Percentiles rank a stretch among this genome's conserved stretches.
Conservation (phyloP, 2,329 filamentous ascomycete species). For the Magnaporthales sp. region DNA sequence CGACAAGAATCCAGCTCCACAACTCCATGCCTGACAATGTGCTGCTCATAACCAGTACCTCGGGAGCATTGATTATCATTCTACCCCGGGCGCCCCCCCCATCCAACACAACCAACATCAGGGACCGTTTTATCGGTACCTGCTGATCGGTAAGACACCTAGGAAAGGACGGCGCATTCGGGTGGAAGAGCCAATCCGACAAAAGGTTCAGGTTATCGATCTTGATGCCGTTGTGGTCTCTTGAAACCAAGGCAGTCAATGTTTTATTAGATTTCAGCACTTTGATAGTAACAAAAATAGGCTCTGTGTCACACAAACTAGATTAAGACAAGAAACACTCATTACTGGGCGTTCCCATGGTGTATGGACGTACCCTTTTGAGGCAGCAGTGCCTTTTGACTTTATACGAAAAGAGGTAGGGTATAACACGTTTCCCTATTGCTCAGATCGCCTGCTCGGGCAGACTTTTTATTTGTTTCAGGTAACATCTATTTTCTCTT, state of each 20-base stretch:
- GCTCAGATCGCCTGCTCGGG: neutral
- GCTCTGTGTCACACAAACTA: neutral
- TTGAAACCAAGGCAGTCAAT: too few species aligned
- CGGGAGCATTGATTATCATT: neutral
- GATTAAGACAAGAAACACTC: neutral
- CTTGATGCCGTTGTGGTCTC: neutral
- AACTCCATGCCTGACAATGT: neutral
- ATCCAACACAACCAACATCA: neutral
- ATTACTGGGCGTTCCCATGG: neutral
- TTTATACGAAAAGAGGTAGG: neutral
- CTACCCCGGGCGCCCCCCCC: too few species aligned
- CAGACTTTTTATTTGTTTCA: neutral
- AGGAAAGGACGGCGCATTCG: neutral
- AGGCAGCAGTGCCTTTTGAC: neutral
- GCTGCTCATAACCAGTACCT: neutral
- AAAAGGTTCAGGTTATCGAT: neutral
- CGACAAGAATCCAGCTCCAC: neutral
- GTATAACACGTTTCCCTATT: neutral
- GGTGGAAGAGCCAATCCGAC: neutral
- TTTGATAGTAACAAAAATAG: neutral
- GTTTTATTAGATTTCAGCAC: too few species aligned
- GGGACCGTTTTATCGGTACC: neutral
- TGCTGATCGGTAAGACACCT: neutral
- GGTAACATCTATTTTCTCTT: neutral
- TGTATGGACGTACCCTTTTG: neutral